Evolutionary conservation across 345 rosid genomes (phyloP).

Genomic region (Syzygium aqueum): DNA sequence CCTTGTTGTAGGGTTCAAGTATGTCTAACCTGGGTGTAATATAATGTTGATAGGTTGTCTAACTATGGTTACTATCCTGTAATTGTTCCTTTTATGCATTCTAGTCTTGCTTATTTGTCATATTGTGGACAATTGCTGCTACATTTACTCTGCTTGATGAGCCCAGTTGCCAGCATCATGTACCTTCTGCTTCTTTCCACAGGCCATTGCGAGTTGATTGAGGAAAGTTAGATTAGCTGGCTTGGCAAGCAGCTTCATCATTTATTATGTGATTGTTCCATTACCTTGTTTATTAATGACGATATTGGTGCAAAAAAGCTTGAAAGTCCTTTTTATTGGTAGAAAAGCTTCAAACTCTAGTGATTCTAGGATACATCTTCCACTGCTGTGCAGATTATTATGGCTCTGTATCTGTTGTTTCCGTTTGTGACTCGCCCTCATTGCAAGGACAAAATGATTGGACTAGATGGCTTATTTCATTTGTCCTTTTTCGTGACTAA

Average conservation of each 20-base stretch:
- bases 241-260: neutral
- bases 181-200: neutral
- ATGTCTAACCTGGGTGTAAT: neutral
- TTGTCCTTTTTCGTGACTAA: neutral
- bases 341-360: neutral
- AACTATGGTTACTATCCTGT: neutral
- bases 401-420: neutral
- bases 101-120: neutral
- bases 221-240: neutral
- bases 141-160: neutral
- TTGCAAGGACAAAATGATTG: neutral
- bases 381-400: neutral
- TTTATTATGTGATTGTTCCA: neutral
- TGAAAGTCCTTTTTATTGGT: neutral
- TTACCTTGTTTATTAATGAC: neutral
- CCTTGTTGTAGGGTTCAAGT: neutral
- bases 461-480: neutral
- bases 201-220: neutral
- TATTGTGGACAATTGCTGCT: neutral
- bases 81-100: neutral
- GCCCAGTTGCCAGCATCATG: neutral
- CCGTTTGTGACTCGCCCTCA: neutral
- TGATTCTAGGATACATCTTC: neutral
- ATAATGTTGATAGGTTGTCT: neutral
- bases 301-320: neutral